A percentile compares a stretch with the other conserved stretches of the same genome.
Evolutionary conservation across 805 yeast species (phyloP).

Genomic region (Alloascoidea hylecoeti): DNA sequence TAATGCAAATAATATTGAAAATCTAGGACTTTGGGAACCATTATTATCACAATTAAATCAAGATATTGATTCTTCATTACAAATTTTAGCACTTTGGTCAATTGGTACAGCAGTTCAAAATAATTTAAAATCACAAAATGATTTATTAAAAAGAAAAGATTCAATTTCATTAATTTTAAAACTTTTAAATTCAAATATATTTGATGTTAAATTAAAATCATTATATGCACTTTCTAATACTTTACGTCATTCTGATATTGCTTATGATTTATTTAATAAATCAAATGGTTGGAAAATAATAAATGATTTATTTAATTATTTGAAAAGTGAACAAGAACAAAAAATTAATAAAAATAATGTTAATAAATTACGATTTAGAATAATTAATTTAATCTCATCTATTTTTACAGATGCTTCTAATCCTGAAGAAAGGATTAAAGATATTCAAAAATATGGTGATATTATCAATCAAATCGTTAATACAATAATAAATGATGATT

Average conservation of each 20-base stretch:
- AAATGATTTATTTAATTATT: constrained; percentile 13
- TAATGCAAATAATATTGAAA: constrained; percentile 82
- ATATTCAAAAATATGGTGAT: background rate
- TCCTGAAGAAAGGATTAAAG: background rate
- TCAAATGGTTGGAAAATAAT: constrained; percentile 51
- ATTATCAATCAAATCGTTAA: background rate
- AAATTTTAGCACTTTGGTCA: constrained; percentile 51
- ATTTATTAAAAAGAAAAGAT: constrained; percentile 15
- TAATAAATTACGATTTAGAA: background rate
- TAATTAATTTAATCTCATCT: background rate
- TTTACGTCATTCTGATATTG: constrained; percentile 51
- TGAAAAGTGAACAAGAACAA: too few species aligned
- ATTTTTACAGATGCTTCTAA: background rate
- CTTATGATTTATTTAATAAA: constrained; percentile 38
- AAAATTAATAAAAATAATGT: background rate
- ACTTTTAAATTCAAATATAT: constrained; percentile 9
- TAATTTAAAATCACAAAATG: constrained; percentile 62
- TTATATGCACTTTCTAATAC: constrained; percentile 67
- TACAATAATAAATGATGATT: background rate
- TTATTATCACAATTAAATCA: constrained; percentile 39
- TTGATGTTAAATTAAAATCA: constrained; percentile 41
- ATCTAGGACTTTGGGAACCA: constrained; percentile 67
- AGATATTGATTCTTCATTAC: constrained; percentile 26
- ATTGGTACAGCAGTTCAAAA: constrained; percentile 91
- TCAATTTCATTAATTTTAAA: constrained; percentile 12